These are phyloP conservation scores for Lichtheimia ramosa DNA, from an alignment of 371 early-diverging fungal genomes.

Conservation along the genomic window DNA sequence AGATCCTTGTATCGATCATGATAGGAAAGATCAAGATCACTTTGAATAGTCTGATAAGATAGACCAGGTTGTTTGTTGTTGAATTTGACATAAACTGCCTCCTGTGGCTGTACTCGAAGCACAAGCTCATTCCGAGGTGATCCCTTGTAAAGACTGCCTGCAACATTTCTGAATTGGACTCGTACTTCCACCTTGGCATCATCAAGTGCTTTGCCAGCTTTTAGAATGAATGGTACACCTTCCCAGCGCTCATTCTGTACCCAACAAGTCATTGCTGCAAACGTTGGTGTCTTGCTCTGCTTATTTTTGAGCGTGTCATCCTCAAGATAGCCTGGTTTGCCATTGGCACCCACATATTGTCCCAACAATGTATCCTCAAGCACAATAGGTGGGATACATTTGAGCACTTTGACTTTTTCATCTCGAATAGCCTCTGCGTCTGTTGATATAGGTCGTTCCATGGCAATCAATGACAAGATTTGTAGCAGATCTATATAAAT, in stretches of 20 bases:
- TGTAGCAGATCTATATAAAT: slow-evolving; percentile 72
- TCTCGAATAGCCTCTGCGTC: slow-evolving; percentile 89
- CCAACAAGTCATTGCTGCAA: slow-evolving; percentile 78
- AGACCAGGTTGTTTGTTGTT: slow-evolving; percentile 91
- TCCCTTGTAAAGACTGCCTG: slow-evolving; percentile 72
- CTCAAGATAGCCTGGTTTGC: slow-evolving; percentile 86
- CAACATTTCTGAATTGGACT: slow-evolving; percentile 88
- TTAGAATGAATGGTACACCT: slow-evolving; percentile 89
- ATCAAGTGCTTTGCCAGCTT: slow-evolving; percentile 90
- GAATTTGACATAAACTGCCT: slow-evolving; percentile 94
- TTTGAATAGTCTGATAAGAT: slow-evolving; percentile 67
- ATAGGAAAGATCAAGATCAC: slow-evolving; percentile 93
- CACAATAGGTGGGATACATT: slow-evolving; percentile 77
- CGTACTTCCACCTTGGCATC: slow-evolving; percentile 87
- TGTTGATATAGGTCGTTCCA: slow-evolving; percentile 88
- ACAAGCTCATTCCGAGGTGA: slow-evolving; percentile 92
- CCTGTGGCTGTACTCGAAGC: slow-evolving; percentile 90
- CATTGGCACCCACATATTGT: slow-evolving; percentile 80
- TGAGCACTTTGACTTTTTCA: slow-evolving; percentile 90
- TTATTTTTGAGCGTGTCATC: slow-evolving; percentile 75
- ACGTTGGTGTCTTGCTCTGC: slow-evolving; percentile 80
- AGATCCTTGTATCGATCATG: slow-evolving; percentile 76
- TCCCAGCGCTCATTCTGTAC: slow-evolving; percentile 91
- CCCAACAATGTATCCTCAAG: slow-evolving; percentile 82
- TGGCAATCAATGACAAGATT: slow-evolving; percentile 86